Evolutionary conservation across 1,284 basidiomycete species (phyloP), one percentile per base, ranked within the genome.

Genomic region (Austropuccinia psidii): DNA sequence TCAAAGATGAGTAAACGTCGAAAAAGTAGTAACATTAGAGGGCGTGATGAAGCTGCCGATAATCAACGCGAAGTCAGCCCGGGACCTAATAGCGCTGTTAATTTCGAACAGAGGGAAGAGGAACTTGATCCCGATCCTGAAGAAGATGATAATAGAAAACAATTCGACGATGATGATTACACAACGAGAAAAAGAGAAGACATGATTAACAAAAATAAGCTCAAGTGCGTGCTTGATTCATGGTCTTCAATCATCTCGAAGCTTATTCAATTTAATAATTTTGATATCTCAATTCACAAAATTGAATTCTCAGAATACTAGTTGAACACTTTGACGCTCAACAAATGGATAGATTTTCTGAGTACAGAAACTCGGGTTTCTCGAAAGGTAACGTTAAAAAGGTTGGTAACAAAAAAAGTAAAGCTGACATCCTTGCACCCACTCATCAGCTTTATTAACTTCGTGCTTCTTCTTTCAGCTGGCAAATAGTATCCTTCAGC

Each of bases 281-380:
- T n/a, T 21, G 4, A 8, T 29, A 57, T 37, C 74, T 75, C 33
- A 76, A 74, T 35, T 69, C 76, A 52, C 52, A 76, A 37, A 33
- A 15, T 27, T 43, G 7, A 45, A 5, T n/a, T 5, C 24, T 74
- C n/a, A 76, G 90, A 78, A 87, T 93, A 52, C 83, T 93, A 72
- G 90, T 93, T 85, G 89, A 92, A 80, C 90, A 90, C 77, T 90
- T 94, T 78, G 88, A 87, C 75, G 85, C 87, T 1, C 87, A 85
- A 17, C 91, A 95, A 79, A 90, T 91, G 78, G 90, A 93, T 69
- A 85, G 92, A 0, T 93, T 93, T 78, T 90, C 93, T 78, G 89
- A 90, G 0, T 94, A 92, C 78, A 84, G 91, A 72, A 84, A 91
- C 58, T 89, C 90, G 75, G 90, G 90, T 3, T 81, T 94, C 31